Base-by-base conservation (phyloP, 2,329 filamentous ascomycete genomes). In the Aschersonia sp. region DNA sequence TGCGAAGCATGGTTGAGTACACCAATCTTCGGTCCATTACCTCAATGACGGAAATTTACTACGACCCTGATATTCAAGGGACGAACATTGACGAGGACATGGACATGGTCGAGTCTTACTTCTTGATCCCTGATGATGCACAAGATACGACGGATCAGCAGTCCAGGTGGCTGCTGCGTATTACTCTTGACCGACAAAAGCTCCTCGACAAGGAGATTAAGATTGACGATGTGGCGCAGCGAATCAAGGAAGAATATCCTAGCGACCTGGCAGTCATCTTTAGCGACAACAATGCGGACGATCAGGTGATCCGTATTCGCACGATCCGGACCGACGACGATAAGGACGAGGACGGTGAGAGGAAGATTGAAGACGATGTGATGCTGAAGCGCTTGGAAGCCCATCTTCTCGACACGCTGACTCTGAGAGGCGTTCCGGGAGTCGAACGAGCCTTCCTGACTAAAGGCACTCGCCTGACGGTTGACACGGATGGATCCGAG, bases 51-150 rank as follows among this genome's bases (percentile, higher is more conserved):
- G 94, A 98, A 65, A 90, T 98, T 50, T 95, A 95, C 74, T 97
- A 97, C 58, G 92, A 98, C 62, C 92, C 92, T 0, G 84, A 94
- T 50, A 83, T 95, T 50, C 79, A 85, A 56, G 73, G 77, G 32
- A 98, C 94, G 0, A 84, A 81, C 54, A 94, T 98, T 56, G 76
- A 84, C 37, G 85, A 85, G 48, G 92, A 98, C 71, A 67, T 77
- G 51, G 92, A 97, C 59, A 94, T 97, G 78, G 86, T 98, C 6
- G 88, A 95, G 56, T 94, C 90, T 0, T 95, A 95, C 72, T 97
- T 90, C 68, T 80, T 97, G 62, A 86, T 97, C 60, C 87, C 87
- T 0, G 88, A 94, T 54, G 87, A 94, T 41, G 70, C 67, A 22
- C 70, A 73, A 31, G 73, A 76, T 48, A 68, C 71, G 1, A 66